phyloP scores from a whole-genome alignment of 208 protist species.

The Acanthamoeba triangularis region DNA sequence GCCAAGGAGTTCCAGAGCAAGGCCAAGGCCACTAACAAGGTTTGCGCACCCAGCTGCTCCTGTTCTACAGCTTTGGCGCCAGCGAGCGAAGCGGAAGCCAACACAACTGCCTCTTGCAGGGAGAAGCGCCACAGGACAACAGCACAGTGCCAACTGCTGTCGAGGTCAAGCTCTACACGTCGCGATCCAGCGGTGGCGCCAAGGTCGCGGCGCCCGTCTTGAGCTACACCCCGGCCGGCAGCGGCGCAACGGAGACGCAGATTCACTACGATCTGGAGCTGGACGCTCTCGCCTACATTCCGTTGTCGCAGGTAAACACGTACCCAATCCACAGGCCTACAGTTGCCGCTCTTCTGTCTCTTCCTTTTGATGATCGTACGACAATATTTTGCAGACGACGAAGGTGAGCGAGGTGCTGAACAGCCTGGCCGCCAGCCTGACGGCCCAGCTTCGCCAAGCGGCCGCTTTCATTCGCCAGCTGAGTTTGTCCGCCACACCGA shows the following conservation, averaged over 20 bases:
- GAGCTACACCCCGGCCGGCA: neutral
- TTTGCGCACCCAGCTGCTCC: neutral
- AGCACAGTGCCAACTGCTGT: neutral
- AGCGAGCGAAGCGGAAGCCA: neutral
- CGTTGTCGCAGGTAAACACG: neutral
- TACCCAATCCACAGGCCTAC: neutral
- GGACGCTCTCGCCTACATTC: conserved; percentile 3
- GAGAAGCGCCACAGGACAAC: neutral
- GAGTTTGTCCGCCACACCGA: neutral
- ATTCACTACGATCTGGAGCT: conserved; percentile 33
- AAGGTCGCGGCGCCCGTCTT: neutral
- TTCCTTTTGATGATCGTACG: neutral
- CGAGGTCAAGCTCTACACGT: conserved; percentile 44
- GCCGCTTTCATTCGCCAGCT: conserved; percentile 14
- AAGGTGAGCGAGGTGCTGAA: conserved; percentile 12
- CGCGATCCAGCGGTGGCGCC: neutral
- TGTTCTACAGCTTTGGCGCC: neutral
- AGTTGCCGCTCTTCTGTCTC: neutral
- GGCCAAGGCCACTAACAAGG: neutral
- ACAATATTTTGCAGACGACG: neutral
- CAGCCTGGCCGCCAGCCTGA: neutral
- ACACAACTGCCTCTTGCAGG: neutral
- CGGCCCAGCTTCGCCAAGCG: conserved; percentile 17
- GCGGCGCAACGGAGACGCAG: neutral
- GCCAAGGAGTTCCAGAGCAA: neutral